Percentiles rank a stretch among this genome's conserved stretches.
Evolutionary conservation across 176 grass and related monocot genomes (phyloP).

Genomic region (Ananas comosus): DNA sequence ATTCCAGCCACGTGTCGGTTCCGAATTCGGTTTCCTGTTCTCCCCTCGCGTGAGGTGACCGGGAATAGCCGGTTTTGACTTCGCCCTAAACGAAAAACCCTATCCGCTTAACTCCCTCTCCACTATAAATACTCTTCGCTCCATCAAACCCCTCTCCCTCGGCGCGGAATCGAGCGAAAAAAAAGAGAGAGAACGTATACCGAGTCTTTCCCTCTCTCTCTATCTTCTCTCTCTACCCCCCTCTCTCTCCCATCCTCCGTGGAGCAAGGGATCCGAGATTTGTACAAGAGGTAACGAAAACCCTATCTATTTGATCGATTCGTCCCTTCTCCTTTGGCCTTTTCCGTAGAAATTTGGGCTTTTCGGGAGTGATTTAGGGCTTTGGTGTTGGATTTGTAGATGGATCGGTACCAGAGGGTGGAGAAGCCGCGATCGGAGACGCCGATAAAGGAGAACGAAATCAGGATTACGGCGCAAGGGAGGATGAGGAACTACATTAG

Average conservation of each 20-base stretch:
- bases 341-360: neutral
- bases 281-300: neutral
- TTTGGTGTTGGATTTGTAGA: constrained; percentile 1
- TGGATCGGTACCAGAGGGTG: constrained; percentile 68
- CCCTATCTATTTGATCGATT: neutral
- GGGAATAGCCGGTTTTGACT: no score
- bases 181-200: neutral
- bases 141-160: neutral
- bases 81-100: neutral
- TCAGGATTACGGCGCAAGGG: constrained; percentile 59
- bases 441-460: constrained; percentile 50
- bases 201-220: neutral
- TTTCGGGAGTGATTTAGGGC: constrained; percentile 3
- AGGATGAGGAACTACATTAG: constrained; percentile 57
- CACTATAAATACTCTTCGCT: neutral
- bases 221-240: neutral
- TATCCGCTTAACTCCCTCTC: neutral
- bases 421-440: constrained; percentile 52
- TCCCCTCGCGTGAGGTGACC: no score
- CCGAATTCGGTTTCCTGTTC: no score
- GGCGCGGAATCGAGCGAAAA: neutral
- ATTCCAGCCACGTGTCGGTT: no score
- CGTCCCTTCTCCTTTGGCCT: neutral
- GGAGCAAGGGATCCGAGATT: neutral
- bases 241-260: neutral